A percentile compares a stretch with the other conserved stretches of the same genome.
These are phyloP conservation scores for Penicillium palitans DNA, from an alignment of 2,329 filamentous ascomycete species.

Conservation along the genomic window DNA sequence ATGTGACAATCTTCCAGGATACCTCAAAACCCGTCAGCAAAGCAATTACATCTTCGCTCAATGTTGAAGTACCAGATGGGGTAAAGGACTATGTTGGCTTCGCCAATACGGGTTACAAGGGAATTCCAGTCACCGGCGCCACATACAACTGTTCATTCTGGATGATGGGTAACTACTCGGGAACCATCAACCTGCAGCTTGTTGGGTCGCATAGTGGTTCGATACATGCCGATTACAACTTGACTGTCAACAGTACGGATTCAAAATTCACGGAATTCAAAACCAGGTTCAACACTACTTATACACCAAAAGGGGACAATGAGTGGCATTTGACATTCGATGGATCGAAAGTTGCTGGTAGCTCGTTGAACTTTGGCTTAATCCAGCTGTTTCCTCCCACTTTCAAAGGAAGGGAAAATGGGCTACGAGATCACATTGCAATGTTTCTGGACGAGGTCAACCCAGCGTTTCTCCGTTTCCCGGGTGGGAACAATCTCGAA, in stretches of 20 bases:
- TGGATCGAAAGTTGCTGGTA: slow-evolving; percentile 21
- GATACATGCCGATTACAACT: slow-evolving; percentile 29
- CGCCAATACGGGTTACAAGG: slow-evolving; percentile 47
- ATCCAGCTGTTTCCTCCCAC: slow-evolving; percentile 32
- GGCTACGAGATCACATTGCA: slow-evolving; percentile 57
- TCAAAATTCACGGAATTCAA: slow-evolving; percentile 24
- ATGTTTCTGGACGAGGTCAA: slow-evolving; percentile 55
- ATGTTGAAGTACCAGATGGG: slow-evolving; percentile 21
- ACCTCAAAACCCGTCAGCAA: slow-evolving; percentile 25
- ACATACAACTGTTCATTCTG: slow-evolving; percentile 35
- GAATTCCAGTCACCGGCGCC: slow-evolving; percentile 29
- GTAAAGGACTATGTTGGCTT: slow-evolving; percentile 38
- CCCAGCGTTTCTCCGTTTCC: slow-evolving; percentile 62
- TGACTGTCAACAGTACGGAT: slow-evolving; percentile 28
- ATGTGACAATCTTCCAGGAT: slow-evolving; percentile 30
- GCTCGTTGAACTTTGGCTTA: slow-evolving; percentile 28
- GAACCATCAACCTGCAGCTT: slow-evolving; percentile 28
- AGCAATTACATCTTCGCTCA: slow-evolving; percentile 32
- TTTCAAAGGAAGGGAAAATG: slow-evolving; percentile 48
- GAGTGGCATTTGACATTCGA: slow-evolving; percentile 34
- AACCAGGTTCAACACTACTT: slow-evolving; percentile 25
- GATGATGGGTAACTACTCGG: slow-evolving; percentile 34
- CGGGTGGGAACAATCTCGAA: slow-evolving; percentile 63
- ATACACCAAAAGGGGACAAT: slow-evolving; percentile 27
- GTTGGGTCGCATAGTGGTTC: slow-evolving; percentile 25